Conservation (phyloP, 441 rosid genomes). For the Corymbia calophylla region DNA sequence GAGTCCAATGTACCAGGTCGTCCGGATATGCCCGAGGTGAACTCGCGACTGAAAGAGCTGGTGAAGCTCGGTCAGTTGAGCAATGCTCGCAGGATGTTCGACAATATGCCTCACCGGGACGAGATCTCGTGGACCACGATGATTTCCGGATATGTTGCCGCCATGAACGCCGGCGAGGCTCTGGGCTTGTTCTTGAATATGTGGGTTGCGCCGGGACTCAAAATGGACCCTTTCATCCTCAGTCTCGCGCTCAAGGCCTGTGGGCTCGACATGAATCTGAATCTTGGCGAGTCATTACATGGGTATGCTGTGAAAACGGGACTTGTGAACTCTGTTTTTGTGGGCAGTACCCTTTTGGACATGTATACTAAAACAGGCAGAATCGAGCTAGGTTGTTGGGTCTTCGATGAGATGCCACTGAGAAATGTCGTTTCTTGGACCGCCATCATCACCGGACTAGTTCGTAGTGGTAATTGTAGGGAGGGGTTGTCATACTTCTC, state of each 20-base stretch:
- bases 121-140: constrained; percentile 69
- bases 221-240: constrained; percentile 53
- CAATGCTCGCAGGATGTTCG: constrained; percentile 67
- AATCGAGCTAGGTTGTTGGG: constrained; percentile 34
- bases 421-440: constrained; percentile 84
- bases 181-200: constrained; percentile 50
- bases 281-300: constrained; percentile 59
- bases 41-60: constrained; percentile 27
- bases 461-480: constrained; percentile 43
- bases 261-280: constrained; percentile 32
- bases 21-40: constrained; percentile 23
- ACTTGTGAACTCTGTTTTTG: constrained; percentile 57
- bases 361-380: constrained; percentile 59
- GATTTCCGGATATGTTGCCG: constrained; percentile 56
- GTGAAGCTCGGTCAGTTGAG: constrained; percentile 26
- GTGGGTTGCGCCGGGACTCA: constrained; percentile 50
- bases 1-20: not conserved
- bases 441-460: constrained; percentile 71
- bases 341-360: constrained; percentile 62
- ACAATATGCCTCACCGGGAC: constrained; percentile 58
- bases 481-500: constrained; percentile 58
- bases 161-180: constrained; percentile 37
- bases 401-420: constrained; percentile 61
- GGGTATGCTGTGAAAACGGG: constrained; percentile 48
- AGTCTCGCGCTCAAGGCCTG: constrained; percentile 76